Percentiles rank a stretch among this genome's conserved stretches.
Evolutionary conservation across 495 filamentous ascomycete species (phyloP).

Genomic region (Cercophora samala): DNA sequence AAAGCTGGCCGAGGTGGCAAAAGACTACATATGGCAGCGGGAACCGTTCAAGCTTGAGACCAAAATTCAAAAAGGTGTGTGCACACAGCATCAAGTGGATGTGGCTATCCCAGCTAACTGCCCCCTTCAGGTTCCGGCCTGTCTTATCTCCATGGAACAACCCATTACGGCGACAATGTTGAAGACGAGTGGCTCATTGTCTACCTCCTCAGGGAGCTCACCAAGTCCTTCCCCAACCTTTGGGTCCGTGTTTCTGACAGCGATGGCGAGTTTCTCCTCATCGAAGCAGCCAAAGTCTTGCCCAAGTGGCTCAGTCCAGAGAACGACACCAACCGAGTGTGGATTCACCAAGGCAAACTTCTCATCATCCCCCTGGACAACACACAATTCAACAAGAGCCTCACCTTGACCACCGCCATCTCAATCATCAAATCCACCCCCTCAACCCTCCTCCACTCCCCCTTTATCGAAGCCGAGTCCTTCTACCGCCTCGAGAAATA

Average conservation of each 20-base stretch:
- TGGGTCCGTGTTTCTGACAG: constrained; percentile 83
- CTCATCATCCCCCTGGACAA: constrained; percentile 61
- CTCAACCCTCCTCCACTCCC: constrained; percentile 57
- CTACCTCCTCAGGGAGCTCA: constrained; percentile 81
- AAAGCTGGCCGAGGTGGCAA: constrained; percentile 59
- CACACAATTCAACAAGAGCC: constrained; percentile 36
- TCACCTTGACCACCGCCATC: constrained; percentile 60
- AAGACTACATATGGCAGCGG: constrained; percentile 94
- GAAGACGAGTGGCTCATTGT: constrained; percentile 98
- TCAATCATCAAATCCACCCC: constrained; percentile 53
- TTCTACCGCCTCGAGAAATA: constrained; percentile 85
- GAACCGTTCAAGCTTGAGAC: constrained; percentile 63
- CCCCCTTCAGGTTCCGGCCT: constrained; percentile 32
- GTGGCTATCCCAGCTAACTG: not conserved
- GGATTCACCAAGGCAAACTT: constrained; percentile 73
- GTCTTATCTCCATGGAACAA: constrained; percentile 62
- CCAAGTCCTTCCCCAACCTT: constrained; percentile 63
- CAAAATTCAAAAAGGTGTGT: constrained; percentile 57
- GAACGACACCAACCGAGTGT: constrained; percentile 79
- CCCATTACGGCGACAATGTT: constrained; percentile 86
- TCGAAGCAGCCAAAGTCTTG: constrained; percentile 86
- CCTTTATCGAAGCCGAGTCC: constrained; percentile 77
- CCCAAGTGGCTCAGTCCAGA: constrained; percentile 93
- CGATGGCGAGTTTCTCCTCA: constrained; percentile 91
- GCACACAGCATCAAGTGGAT: not conserved